phyloP scores from a whole-genome alignment of 208 protist genomes.

The Leishmania lainsoni region DNA sequence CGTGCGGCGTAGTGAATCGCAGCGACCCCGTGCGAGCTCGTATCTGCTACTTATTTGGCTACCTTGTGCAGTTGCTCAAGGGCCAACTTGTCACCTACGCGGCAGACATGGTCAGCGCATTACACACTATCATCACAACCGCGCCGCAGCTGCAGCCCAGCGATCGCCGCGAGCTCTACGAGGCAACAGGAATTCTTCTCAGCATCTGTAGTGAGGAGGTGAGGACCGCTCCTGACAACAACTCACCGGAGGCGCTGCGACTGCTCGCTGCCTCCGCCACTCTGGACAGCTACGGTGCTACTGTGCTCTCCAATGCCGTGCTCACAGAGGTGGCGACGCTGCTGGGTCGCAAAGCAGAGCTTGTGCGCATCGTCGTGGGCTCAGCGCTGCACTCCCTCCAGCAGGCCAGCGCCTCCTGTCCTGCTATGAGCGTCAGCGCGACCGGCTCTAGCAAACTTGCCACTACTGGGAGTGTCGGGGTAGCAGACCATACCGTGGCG shows the following conservation, averaged over 20 bases:
- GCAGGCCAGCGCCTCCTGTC: slow-evolving; percentile 18
- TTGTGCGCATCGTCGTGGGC: slow-evolving; percentile 23
- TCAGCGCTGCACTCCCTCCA: slow-evolving; percentile 24
- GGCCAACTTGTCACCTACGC: slow-evolving; percentile 40
- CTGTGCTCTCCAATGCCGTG: slow-evolving; percentile 1
- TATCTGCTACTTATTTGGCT: slow-evolving; percentile 76
- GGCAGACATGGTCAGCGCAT: slow-evolving; percentile 58
- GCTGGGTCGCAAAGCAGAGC: slow-evolving; percentile 25
- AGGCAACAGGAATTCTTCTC: slow-evolving; percentile 67
- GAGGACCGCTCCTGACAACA: not conserved
- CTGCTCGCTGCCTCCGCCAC: slow-evolving; percentile 1
- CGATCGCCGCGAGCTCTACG: slow-evolving; percentile 73
- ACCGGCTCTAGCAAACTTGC: not conserved
- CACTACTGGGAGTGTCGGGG: not conserved
- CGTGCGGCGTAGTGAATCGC: slow-evolving; percentile 64
- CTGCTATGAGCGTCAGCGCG: not conserved
- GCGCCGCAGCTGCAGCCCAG: slow-evolving; percentile 38
- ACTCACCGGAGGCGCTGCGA: slow-evolving; percentile 8
- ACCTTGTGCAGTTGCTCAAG: slow-evolving; percentile 64
- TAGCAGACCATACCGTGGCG: slow-evolving; percentile 35
- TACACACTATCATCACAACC: slow-evolving; percentile 58
- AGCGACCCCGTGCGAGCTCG: slow-evolving; percentile 58
- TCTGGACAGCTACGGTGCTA: not conserved
- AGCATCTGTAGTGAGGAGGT: slow-evolving; percentile 35
- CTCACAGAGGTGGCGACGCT: slow-evolving; percentile 26